A percentile compares a stretch with the other conserved stretches of the same genome.
These are phyloP conservation scores for Globisporangium cylindrosporum DNA, from an alignment of 352 stramenopile species.

Conservation along the genomic window DNA sequence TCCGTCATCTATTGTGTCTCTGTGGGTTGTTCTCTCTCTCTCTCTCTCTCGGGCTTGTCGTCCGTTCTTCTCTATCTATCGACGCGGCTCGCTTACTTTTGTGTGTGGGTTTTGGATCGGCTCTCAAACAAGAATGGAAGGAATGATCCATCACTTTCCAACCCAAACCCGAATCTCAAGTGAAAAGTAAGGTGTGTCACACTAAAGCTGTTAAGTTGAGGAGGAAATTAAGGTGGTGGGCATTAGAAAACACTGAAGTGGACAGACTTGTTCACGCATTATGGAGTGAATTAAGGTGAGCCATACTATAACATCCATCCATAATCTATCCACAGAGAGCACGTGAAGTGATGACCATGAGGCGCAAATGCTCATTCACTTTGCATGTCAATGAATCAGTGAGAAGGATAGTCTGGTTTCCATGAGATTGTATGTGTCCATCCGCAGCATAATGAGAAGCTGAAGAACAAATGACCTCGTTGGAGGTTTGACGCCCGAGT, in stretches of 20 bases:
- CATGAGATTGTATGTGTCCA: not conserved
- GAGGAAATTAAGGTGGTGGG: not conserved
- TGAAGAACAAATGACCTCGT: not conserved
- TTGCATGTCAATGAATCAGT: not conserved
- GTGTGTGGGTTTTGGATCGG: not conserved
- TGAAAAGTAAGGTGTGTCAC: not conserved
- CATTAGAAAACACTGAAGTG: not conserved
- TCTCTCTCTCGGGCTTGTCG: not conserved
- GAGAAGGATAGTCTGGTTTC: not conserved
- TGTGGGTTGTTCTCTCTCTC: slow-evolving; percentile 8
- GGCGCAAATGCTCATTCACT: too few species aligned
- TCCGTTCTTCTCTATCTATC: slow-evolving; percentile 1
- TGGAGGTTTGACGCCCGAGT: not conserved
- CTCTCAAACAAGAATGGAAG: not conserved
- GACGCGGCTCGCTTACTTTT: not conserved
- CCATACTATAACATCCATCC: not conserved
- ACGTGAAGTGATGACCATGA: not conserved
- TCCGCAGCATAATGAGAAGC: not conserved
- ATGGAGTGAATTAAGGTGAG: not conserved
- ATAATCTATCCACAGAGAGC: not conserved
- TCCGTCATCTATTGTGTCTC: slow-evolving; percentile 13
- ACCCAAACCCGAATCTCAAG: not conserved
- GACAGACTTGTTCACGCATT: too few species aligned
- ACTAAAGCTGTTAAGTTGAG: not conserved
- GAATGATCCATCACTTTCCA: not conserved